Evolutionary conservation across 352 stramenopile species (phyloP), one percentile per base, ranked within the genome.

Genomic region (Phytophthora parvispora): DNA sequence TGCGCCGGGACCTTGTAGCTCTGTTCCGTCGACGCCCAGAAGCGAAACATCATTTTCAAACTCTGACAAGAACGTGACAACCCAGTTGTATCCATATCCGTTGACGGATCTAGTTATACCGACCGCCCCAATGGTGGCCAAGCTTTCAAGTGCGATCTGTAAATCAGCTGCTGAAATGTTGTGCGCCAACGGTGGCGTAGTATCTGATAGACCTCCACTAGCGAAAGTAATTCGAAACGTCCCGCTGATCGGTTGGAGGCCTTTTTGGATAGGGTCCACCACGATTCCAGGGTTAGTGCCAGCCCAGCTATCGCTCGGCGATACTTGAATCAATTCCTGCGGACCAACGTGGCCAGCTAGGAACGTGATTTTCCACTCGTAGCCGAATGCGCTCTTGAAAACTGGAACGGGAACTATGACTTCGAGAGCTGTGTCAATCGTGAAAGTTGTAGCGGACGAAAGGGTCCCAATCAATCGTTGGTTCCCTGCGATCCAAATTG

Each of bases 41-140:
- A 98, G 62, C 10, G 80, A 85, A 10, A 97, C 71, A 13, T 97
- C 83, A 43, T 78, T 81, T 22, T 84, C 91, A 24, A 97, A 72
- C 15, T 98, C 91, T 12, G 77, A 92, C 12, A 97, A 22, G 74
- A 99, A 99, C 15, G 90, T 98, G 27, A 99, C 83, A 32, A 97
- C 70, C 91, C 97, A 99, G 64, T 98, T 98, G 81, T 93, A 97
- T 1, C 97, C 97, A 72, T 98, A 98, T 32, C 97, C 97, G 60
- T 99, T 99, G 2, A 32, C 6, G 10, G 84, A 91, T 4, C 93
- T 78, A 2, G 75, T 88, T 2, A 99, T 95, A 32, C 88, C 79
- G 3, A 99, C 96, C 45, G 91, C 76, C 16, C 91, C 85, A 56
- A 99, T 84, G 0, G 92, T 96, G 42, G 90, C 72, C 4, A 99